Percentiles rank a stretch among this genome's conserved stretches.
These are phyloP conservation scores for Eimeria necatrix DNA, from an alignment of 169 alveolate species.

Conservation along the genomic window DNA sequence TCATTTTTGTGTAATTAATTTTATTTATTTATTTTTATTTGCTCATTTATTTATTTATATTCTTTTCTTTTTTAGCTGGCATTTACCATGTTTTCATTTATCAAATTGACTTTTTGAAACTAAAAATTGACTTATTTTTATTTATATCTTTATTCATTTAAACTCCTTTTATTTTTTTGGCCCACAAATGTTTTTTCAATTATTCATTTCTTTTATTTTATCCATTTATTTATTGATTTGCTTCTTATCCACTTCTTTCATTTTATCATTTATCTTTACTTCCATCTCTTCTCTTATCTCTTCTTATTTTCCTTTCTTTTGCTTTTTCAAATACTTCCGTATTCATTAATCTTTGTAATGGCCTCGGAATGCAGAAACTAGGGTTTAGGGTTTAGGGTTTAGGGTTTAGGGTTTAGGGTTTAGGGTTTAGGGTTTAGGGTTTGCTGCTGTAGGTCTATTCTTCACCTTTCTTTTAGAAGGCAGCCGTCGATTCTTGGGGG, in stretches of 20 bases:
- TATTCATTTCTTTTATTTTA: neutral
- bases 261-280: neutral
- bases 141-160: neutral
- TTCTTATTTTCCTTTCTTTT: neutral
- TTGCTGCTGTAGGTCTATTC: neutral
- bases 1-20: neutral
- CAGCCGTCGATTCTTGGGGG: slow-evolving; percentile 68
- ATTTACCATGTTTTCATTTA: neutral
- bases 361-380: too few species aligned
- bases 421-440: slow-evolving; percentile 60
- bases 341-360: too few species aligned
- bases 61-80: neutral
- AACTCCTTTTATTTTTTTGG: neutral
- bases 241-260: neutral
- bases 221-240: neutral
- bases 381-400: too few species aligned
- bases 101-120: too few species aligned
- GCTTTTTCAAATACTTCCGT: neutral
- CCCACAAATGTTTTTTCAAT: neutral
- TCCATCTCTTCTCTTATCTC: neutral
- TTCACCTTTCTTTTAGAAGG: slow-evolving; percentile 24
- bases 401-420: slow-evolving; percentile 18
- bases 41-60: neutral
- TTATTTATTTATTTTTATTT: too few species aligned
- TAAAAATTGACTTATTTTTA: too few species aligned